Evolutionary conservation across 2,329 filamentous ascomycete species (phyloP).

Genomic region (Aspergillus carbonarius): DNA sequence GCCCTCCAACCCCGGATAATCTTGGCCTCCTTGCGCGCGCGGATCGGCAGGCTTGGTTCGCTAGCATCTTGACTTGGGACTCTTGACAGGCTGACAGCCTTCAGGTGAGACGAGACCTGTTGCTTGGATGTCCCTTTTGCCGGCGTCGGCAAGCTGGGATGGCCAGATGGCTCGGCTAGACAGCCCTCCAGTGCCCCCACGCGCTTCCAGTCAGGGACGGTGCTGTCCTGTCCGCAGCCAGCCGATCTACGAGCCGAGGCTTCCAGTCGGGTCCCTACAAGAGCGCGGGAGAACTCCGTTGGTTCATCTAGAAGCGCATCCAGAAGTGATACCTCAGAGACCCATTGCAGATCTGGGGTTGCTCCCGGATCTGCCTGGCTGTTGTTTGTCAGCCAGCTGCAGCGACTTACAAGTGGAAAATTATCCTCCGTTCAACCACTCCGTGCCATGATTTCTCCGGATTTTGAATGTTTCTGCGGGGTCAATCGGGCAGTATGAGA

Average conservation of each 20-base stretch:
- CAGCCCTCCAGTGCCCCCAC: neutral
- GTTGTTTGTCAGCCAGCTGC: neutral
- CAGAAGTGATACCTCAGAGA: neutral
- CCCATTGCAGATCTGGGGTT: neutral
- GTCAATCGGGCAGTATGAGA: neutral
- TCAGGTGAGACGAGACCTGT: neutral
- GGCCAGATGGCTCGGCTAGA: neutral
- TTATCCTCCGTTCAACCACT: conserved; percentile 15
- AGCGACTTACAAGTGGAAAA: conserved; percentile 14
- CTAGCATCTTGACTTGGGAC: neutral
- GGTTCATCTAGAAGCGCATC: neutral
- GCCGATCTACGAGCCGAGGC: neutral
- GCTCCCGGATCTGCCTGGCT: neutral
- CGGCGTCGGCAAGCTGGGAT: neutral
- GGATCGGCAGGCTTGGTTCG: conserved; percentile 14
- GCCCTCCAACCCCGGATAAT: conserved; percentile 13
- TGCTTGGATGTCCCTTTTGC: conserved; percentile 1
- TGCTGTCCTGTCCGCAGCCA: neutral
- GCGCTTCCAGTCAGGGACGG: neutral
- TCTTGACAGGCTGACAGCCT: neutral
- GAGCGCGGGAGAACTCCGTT: neutral
- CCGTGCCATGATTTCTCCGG: conserved; percentile 14
- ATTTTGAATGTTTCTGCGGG: neutral
- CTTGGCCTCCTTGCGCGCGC: conserved; percentile 6
- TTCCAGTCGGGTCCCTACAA: neutral